Evolutionary conservation across 1,139 yeast genomes (phyloP).

Genomic region (Geotrichum armillariae): DNA sequence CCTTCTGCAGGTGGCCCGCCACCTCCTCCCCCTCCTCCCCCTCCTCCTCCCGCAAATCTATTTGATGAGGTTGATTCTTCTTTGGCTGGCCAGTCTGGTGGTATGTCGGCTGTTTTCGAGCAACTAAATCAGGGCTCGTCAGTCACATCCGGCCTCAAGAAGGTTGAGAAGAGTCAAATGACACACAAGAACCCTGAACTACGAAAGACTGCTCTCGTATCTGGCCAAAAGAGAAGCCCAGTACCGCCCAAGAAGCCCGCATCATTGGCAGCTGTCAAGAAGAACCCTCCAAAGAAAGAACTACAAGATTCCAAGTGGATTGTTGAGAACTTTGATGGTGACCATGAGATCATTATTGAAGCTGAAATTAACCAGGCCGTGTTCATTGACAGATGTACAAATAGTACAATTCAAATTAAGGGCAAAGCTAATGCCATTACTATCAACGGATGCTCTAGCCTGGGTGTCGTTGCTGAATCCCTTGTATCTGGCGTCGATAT

Average conservation of each 20-base stretch:
- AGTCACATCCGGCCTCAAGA: conserved; percentile 82
- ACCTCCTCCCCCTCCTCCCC: conserved; percentile 58
- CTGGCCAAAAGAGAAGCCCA: conserved; percentile 45
- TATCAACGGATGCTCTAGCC: conserved; percentile 65
- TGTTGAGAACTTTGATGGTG: conserved; percentile 71
- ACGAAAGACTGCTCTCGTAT: conserved; percentile 44
- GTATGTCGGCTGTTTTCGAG: conserved; percentile 88
- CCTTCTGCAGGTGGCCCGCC: conserved; percentile 31
- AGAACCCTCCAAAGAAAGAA: conserved; percentile 71
- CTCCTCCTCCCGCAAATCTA: conserved; percentile 77
- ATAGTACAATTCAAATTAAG: conserved; percentile 73
- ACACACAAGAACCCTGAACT: conserved; percentile 90
- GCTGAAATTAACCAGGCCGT: conserved; percentile 87
- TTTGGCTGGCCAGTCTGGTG: conserved; percentile 44
- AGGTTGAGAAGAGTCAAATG: conserved; percentile 92
- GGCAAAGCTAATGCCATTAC: conserved; percentile 93
- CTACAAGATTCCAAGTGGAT: conserved; percentile 88
- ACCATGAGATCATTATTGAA: conserved; percentile 61
- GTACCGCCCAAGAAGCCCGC: conserved; percentile 78
- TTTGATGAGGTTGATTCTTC: conserved; percentile 44
- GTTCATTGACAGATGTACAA: conserved; percentile 77
- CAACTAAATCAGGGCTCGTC: conserved; percentile 82
- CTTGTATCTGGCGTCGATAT: conserved; percentile 87
- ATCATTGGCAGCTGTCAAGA: conserved; percentile 38
- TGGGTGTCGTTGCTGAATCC: conserved; percentile 79